Percentiles rank a stretch among this genome's conserved stretches.
These are phyloP conservation scores for Kwoniella botswanensis DNA, from an alignment of 768 basidiomycete species.

Conservation along the genomic window DNA sequence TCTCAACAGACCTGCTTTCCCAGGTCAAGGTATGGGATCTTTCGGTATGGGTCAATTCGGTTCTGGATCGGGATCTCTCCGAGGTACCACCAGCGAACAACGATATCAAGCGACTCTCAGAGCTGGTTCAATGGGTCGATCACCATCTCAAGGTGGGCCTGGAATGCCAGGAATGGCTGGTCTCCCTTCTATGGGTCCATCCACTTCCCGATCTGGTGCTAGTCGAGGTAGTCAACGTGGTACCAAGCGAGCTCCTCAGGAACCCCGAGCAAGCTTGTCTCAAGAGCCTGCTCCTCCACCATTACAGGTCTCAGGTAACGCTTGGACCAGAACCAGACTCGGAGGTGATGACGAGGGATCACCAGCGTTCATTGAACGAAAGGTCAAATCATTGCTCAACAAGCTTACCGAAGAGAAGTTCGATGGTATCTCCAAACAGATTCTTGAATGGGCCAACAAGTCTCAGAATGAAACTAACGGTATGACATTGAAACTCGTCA, in stretches of 20 bases:
- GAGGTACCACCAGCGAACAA: slow-evolving; percentile 45
- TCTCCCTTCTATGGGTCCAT: slow-evolving; percentile 41
- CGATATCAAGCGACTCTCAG: slow-evolving; percentile 34
- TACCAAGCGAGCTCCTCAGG: slow-evolving; percentile 70
- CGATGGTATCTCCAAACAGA: slow-evolving; percentile 92
- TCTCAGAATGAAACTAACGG: slow-evolving; percentile 91
- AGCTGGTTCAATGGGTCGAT: slow-evolving; percentile 66
- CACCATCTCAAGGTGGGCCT: slow-evolving; percentile 63
- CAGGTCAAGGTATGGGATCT: slow-evolving; percentile 53
- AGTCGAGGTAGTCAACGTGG: slow-evolving; percentile 78
- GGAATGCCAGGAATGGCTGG: slow-evolving; percentile 34
- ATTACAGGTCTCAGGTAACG: slow-evolving; percentile 76
- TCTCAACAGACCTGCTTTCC: slow-evolving; percentile 34
- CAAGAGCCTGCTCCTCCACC: slow-evolving; percentile 73
- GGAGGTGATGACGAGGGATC: slow-evolving; percentile 66
- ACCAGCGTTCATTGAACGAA: slow-evolving; percentile 86
- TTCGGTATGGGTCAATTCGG: slow-evolving; percentile 53
- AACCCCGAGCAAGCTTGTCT: slow-evolving; percentile 39
- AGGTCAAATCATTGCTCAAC: slow-evolving; percentile 89
- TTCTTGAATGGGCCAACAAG: slow-evolving; percentile 93
- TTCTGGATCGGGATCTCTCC: slow-evolving; percentile 40
- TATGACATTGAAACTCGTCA: slow-evolving; percentile 91
- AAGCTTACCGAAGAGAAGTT: slow-evolving; percentile 97
- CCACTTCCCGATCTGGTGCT: slow-evolving; percentile 61
- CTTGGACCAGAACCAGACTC: slow-evolving; percentile 68